phyloP scores from a whole-genome alignment of 257 asterid genomes.

The Solanum infundibuliforme region DNA sequence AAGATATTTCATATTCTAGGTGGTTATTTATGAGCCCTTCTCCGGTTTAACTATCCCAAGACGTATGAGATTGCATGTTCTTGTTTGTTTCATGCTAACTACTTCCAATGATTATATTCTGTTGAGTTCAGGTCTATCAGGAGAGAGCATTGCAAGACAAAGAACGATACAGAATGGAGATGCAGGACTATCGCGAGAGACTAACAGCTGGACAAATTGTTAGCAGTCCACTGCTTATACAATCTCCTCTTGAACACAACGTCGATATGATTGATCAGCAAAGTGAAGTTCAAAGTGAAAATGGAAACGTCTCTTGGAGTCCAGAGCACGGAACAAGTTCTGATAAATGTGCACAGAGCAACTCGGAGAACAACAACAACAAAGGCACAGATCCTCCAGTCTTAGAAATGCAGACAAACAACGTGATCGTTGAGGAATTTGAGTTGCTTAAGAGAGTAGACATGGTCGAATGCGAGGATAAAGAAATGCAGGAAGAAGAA shows the following conservation, averaged over 20 bases:
- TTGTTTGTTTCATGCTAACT: not conserved
- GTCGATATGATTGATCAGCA: slow-evolving; percentile 11
- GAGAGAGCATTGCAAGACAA: slow-evolving; percentile 68
- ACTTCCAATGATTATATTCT: not conserved
- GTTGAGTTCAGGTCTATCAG: slow-evolving; percentile 48
- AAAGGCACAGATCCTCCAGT: slow-evolving; percentile 7
- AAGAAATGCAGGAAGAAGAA: not conserved
- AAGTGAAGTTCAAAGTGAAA: slow-evolving; percentile 12
- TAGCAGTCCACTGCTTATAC: slow-evolving; percentile 8
- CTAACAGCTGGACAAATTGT: slow-evolving; percentile 23
- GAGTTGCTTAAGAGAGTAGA: slow-evolving; percentile 14
- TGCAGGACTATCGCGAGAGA: slow-evolving; percentile 56
- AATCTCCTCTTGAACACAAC: slow-evolving; percentile 10
- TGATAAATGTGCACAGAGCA: slow-evolving; percentile 12
- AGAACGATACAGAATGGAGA: slow-evolving; percentile 64
- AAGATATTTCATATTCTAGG: not conserved
- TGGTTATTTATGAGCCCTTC: not conserved
- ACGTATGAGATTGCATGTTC: not conserved
- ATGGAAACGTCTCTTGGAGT: slow-evolving; percentile 9
- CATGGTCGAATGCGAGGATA: not conserved
- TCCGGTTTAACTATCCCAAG: not conserved
- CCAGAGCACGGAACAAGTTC: slow-evolving; percentile 18
- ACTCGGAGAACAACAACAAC: slow-evolving; percentile 19
- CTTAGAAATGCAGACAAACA: slow-evolving; percentile 14
- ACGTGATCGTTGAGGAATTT: slow-evolving; percentile 13